Base-by-base conservation (phyloP, 345 rosid species). In the Citrus mangshanensis region DNA sequence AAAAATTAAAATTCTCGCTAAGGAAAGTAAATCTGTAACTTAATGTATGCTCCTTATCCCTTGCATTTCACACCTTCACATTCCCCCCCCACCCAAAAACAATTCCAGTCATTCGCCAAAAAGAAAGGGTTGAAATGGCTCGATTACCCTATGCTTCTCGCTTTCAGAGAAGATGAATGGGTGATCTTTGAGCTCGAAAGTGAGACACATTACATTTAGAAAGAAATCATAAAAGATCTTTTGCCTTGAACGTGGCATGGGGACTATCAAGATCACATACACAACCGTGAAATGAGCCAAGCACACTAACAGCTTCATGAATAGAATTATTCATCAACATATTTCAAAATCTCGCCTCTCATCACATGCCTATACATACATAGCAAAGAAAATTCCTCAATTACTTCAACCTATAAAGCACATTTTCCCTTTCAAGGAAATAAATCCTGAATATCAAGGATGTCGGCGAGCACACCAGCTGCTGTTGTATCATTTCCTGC, bases 401-500 rank as follows among this genome's bases (percentile, higher is more conserved):
- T 46, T 70, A 64, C 76, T 40, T 61, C 61, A 5, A 76, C 25
- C 32, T 21, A 9, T 30, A 55, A 32, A 77, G 55, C 28, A 54
- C 32, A 32, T 46, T 24, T 60, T 46, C 70, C 59, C 51, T 72
- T 64, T 83, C 75, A 89, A 73, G 86, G 84, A 79, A 95, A 93
- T 34, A 91, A 84, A 85, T 95, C 98, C 86, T 93, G 98, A 79
- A 95, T 66, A 78, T 93, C 99, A 75, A 95, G 86, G 69, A 93
- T 89, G 88, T 93, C 98, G 5, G 98, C 93, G 46, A 95, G 97
- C 72, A 92, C 93, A 54, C 98, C 99, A 12, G 99, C 96, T 6
- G 97, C 99, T 32, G 99, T 95, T 0, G 96, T 93, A 72, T 93
- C 98, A 55, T 95, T 95, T 21, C 99, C 99, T 5, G 99, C 98